Evolutionary conservation across 2,329 filamentous ascomycete genomes (phyloP).

Genomic region (Basipetospora chlamydospora): DNA sequence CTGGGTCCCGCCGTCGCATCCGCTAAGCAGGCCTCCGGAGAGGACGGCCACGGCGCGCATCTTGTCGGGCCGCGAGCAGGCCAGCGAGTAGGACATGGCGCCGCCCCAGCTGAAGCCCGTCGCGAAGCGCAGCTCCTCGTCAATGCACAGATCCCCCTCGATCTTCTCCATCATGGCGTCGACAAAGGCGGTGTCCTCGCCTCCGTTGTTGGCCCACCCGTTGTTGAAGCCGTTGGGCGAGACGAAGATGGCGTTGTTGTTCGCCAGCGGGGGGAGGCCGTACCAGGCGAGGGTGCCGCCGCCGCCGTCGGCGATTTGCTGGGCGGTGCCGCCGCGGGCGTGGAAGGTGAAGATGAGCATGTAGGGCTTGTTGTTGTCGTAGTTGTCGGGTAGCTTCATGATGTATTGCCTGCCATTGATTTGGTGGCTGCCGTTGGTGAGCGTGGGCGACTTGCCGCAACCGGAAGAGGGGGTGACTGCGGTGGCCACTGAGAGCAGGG

Average conservation of each 20-base stretch:
- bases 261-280: conserved; percentile 20
- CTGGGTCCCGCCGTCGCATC: conserved; percentile 20
- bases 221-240: conserved; percentile 24
- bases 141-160: conserved; percentile 24
- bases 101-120: conserved; percentile 27
- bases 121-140: conserved; percentile 30
- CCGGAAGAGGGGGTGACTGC: conserved; percentile 13
- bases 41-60: conserved; percentile 24
- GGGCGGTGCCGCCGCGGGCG: conserved; percentile 23
- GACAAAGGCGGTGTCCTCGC: conserved; percentile 24
- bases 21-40: conserved; percentile 18
- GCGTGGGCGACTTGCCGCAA: conserved; percentile 18
- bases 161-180: conserved; percentile 22
- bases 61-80: conserved; percentile 22
- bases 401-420: conserved; percentile 25
- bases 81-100: conserved; percentile 15
- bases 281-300: conserved; percentile 17
- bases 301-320: conserved; percentile 19
- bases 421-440: conserved; percentile 15
- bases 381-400: conserved; percentile 19
- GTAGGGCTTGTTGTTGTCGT: conserved; percentile 12
- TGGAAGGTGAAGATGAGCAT: conserved; percentile 21
- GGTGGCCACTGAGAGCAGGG: no score
- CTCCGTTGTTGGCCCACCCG: conserved; percentile 27
- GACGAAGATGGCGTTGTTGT: conserved; percentile 26